A percentile compares a stretch with the other conserved stretches of the same genome.
These are phyloP conservation scores for Petrea volubilis DNA, from an alignment of 257 asterid species.

Conservation along the genomic window DNA sequence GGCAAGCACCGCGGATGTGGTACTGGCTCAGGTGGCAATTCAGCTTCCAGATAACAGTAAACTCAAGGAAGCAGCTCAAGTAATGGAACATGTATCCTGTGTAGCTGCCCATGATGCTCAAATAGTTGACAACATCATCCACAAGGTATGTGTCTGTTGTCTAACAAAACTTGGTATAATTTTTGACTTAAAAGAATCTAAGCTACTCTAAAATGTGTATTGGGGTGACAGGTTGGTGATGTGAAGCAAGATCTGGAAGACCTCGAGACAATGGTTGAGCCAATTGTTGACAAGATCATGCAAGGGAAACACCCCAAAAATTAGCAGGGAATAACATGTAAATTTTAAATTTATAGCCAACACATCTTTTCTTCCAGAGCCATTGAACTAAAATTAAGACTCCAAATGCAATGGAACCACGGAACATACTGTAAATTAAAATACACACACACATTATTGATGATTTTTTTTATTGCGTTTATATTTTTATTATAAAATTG, in stretches of 20 bases:
- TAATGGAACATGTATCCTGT: constrained; percentile 46
- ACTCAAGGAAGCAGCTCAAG: constrained; percentile 62
- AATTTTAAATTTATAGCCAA: not conserved
- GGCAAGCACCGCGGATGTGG: constrained; percentile 55
- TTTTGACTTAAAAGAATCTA: not conserved
- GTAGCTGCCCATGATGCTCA: constrained; percentile 59
- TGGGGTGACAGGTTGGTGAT: constrained; percentile 53
- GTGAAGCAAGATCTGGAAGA: constrained; percentile 62
- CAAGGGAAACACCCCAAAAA: constrained; percentile 15
- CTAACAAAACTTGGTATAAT: not conserved
- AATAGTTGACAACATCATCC: constrained; percentile 42
- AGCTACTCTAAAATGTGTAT: too few species aligned
- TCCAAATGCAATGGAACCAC: not conserved
- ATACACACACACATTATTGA: too few species aligned
- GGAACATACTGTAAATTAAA: too few species aligned
- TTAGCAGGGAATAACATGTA: not conserved
- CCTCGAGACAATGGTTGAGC: constrained; percentile 50
- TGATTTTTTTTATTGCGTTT: too few species aligned
- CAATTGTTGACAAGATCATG: constrained; percentile 40
- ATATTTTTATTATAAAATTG: too few species aligned
- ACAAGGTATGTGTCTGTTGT: constrained; percentile 38
- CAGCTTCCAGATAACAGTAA: constrained; percentile 53
- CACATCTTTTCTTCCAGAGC: not conserved
- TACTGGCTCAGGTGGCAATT: constrained; percentile 45
- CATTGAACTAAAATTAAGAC: not conserved